Conservation (phyloP, 2,329 filamentous ascomycete species). For the Fusarium temperatum region DNA sequence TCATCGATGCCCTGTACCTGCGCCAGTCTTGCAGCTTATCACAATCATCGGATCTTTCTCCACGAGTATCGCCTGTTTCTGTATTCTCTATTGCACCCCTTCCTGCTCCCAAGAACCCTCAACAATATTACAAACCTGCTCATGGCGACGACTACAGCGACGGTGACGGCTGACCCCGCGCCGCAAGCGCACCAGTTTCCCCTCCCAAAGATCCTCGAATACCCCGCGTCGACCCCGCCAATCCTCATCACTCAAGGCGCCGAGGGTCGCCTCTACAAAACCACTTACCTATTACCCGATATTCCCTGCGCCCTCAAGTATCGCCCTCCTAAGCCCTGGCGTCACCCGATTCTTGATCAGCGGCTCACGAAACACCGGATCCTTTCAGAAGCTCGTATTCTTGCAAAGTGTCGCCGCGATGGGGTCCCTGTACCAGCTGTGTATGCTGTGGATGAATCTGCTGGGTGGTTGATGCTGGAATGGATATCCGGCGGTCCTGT, state of each 20-base stretch:
- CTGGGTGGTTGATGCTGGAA: constrained; percentile 83
- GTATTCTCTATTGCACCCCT: constrained; percentile 5
- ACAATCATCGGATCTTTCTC: constrained; percentile 22
- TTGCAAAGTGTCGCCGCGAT: constrained; percentile 80
- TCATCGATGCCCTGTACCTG: constrained; percentile 36
- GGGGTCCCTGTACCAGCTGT: constrained; percentile 85
- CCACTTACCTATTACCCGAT: constrained; percentile 75
- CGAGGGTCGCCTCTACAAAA: constrained; percentile 93
- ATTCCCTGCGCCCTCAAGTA: constrained; percentile 86
- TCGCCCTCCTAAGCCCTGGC: constrained; percentile 89
- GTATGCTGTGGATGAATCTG: constrained; percentile 70
- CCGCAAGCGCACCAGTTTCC: constrained; percentile 50
- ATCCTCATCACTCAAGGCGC: constrained; percentile 89
- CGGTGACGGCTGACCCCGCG: constrained; percentile 28
- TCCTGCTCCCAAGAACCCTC: neutral
- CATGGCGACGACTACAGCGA: constrained; percentile 25
- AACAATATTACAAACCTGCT: constrained; percentile 1
- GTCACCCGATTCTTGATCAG: constrained; percentile 87
- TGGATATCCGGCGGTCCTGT: constrained; percentile 82
- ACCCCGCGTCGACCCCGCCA: constrained; percentile 68
- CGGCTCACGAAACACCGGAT: constrained; percentile 88
- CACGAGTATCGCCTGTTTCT: constrained; percentile 7
- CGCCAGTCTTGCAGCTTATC: constrained; percentile 36
- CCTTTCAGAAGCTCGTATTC: constrained; percentile 85
- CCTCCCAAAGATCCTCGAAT: constrained; percentile 72